A percentile compares a stretch with the other conserved stretches of the same genome.
Evolutionary conservation across 768 basidiomycete species (phyloP).

Genomic region (Leccinum sublutescens): DNA sequence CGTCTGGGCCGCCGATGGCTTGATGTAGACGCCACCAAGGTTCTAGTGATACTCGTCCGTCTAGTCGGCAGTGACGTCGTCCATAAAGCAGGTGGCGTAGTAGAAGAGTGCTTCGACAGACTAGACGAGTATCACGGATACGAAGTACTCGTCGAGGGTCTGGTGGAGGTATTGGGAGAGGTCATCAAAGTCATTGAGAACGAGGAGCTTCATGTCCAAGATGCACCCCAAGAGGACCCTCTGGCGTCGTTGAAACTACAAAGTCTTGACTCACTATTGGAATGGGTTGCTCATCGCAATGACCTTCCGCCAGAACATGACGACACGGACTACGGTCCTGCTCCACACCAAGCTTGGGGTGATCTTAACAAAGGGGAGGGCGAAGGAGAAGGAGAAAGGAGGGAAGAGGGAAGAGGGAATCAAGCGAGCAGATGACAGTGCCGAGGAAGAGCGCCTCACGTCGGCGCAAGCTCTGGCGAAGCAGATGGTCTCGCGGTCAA

Average conservation of each 20-base stretch:
- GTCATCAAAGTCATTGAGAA: constrained; percentile 75
- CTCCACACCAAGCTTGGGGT: constrained; percentile 61
- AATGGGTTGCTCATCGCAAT: constrained; percentile 61
- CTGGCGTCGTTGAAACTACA: constrained; percentile 27
- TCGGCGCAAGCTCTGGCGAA: constrained; percentile 73
- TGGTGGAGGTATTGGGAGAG: constrained; percentile 84
- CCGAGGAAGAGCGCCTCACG: constrained; percentile 52
- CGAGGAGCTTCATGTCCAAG: constrained; percentile 39
- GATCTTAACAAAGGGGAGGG: constrained; percentile 27
- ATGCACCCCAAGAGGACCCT: constrained; percentile 20
- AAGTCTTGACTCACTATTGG: constrained; percentile 51
- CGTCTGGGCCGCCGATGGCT: constrained; percentile 78
- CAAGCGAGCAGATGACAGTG: constrained; percentile 24
- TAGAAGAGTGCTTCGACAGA: constrained; percentile 96
- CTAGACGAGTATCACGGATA: constrained; percentile 97
- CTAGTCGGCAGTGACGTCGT: constrained; percentile 87
- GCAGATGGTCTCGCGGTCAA: constrained; percentile 82
- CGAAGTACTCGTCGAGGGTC: constrained; percentile 76
- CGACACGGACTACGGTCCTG: constrained; percentile 53
- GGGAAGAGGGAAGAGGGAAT: constrained; percentile 15
- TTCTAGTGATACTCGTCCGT: constrained; percentile 79
- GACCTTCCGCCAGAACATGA: constrained; percentile 37
- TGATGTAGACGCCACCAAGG: constrained; percentile 85
- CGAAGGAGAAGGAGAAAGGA: constrained; percentile 22
- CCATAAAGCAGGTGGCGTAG: constrained; percentile 86